phyloP scores from a whole-genome alignment of 768 basidiomycete species.

The Trametopsis cervina region DNA sequence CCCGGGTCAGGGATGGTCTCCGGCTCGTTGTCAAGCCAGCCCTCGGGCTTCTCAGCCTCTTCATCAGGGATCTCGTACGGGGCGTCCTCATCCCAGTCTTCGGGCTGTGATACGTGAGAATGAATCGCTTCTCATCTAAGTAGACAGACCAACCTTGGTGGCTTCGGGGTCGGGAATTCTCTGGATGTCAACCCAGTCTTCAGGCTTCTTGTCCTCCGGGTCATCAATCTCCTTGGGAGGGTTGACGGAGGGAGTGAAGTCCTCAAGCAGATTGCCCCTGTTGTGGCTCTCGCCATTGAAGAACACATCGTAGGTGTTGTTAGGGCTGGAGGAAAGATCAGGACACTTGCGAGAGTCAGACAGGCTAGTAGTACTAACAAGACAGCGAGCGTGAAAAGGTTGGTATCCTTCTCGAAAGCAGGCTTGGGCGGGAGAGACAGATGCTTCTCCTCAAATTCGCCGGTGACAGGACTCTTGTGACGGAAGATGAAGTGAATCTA shows the following conservation, averaged over 20 bases:
- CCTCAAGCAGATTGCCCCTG: constrained; percentile 81
- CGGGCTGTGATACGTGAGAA: constrained; percentile 46
- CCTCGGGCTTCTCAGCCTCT: constrained; percentile 85
- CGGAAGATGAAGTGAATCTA: constrained; percentile 99
- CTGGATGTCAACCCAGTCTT: constrained; percentile 86
- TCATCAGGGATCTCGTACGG: constrained; percentile 88
- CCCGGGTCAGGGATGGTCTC: constrained; percentile 80
- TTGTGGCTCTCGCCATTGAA: constrained; percentile 83
- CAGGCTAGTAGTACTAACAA: constrained; percentile 47
- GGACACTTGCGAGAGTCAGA: constrained; percentile 2
- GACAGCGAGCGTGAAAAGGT: constrained; percentile 91
- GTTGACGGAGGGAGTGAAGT: constrained; percentile 92
- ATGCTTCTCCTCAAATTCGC: constrained; percentile 97
- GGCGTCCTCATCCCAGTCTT: constrained; percentile 96
- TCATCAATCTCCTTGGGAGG: constrained; percentile 92
- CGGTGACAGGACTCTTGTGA: constrained; percentile 88
- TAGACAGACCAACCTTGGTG: constrained; percentile 48
- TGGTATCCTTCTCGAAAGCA: constrained; percentile 74
- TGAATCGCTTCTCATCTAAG: background rate
- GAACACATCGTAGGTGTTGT: constrained; percentile 89
- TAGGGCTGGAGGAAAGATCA: constrained; percentile 48
- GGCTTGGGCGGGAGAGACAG: constrained; percentile 76
- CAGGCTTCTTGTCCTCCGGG: constrained; percentile 84
- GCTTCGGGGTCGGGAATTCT: constrained; percentile 83
- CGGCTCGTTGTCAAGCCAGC: constrained; percentile 92